phyloP scores from a whole-genome alignment of 768 basidiomycete genomes.

The Leccinum ochraceum region DNA sequence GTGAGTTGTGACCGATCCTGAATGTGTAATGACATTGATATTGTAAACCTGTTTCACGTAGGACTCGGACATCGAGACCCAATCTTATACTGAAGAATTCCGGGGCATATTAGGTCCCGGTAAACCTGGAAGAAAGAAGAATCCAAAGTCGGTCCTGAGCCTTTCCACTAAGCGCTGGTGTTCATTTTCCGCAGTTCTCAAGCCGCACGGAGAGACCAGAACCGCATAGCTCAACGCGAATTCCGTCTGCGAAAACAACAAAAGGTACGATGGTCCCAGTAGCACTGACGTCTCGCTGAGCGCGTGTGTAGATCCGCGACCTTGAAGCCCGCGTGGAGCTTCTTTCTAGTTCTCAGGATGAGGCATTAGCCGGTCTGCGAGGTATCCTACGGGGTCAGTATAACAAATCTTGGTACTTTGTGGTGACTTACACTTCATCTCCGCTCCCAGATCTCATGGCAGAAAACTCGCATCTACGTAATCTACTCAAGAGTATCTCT shows the following conservation, averaged over 20 bases:
- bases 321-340: slow-evolving; percentile 95
- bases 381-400: slow-evolving; percentile 73
- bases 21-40: slow-evolving; percentile 14
- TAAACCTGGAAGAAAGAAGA: slow-evolving; percentile 80
- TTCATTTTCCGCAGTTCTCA: slow-evolving; percentile 60
- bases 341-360: slow-evolving; percentile 89
- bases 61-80: slow-evolving; percentile 74
- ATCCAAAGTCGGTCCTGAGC: slow-evolving; percentile 66
- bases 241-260: slow-evolving; percentile 93
- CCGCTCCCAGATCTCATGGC: slow-evolving; percentile 70
- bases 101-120: slow-evolving; percentile 23
- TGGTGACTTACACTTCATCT: slow-evolving; percentile 4
- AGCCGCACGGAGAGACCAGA: slow-evolving; percentile 85
- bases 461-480: slow-evolving; percentile 85
- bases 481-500: slow-evolving; percentile 72
- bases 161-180: slow-evolving; percentile 14
- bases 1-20: slow-evolving; percentile 20
- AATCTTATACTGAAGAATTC: slow-evolving; percentile 42
- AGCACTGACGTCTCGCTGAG: slow-evolving; percentile 1
- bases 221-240: slow-evolving; percentile 91
- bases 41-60: slow-evolving; percentile 27
- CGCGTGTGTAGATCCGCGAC: slow-evolving; percentile 74
- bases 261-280: slow-evolving; percentile 44
- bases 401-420: not conserved
- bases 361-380: slow-evolving; percentile 79